Percentiles rank a stretch among this genome's conserved stretches.
Evolutionary conservation across 305 asterid genomes (phyloP).

Genomic region (Fraxinus velutina): DNA sequence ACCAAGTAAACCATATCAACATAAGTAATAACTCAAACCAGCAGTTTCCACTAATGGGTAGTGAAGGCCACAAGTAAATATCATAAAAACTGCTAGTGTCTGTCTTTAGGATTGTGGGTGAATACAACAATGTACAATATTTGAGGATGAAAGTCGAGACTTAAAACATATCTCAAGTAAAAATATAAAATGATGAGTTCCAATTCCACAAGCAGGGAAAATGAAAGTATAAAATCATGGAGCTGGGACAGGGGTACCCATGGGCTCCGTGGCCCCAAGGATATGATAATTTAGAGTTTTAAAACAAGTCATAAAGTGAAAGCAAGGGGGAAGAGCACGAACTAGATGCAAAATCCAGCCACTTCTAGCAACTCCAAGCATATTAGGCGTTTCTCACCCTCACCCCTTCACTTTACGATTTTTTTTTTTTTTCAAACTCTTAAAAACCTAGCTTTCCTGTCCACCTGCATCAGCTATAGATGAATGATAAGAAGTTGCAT

Average conservation of each 20-base stretch:
- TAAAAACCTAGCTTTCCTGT: not conserved
- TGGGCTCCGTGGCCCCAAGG: not conserved
- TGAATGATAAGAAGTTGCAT: not conserved
- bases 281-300: not conserved
- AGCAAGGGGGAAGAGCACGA: not conserved
- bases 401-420: not conserved
- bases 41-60: not conserved
- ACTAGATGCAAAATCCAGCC: not conserved
- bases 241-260: not conserved
- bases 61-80: not conserved
- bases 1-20: not conserved
- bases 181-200: not conserved
- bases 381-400: not conserved
- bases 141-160: not conserved
- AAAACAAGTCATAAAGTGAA: not conserved
- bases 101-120: not conserved
- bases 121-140: not conserved
- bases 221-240: not conserved
- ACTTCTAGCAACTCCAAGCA: slow-evolving; percentile 10
- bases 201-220: slow-evolving; percentile 1
- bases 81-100: not conserved
- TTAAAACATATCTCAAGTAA: not conserved
- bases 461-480: slow-evolving; percentile 2
- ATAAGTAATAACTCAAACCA: not conserved
- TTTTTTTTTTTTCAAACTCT: not conserved